Evolutionary conservation across 257 asterid species (phyloP).

Genomic region (Plantago elongata): DNA sequence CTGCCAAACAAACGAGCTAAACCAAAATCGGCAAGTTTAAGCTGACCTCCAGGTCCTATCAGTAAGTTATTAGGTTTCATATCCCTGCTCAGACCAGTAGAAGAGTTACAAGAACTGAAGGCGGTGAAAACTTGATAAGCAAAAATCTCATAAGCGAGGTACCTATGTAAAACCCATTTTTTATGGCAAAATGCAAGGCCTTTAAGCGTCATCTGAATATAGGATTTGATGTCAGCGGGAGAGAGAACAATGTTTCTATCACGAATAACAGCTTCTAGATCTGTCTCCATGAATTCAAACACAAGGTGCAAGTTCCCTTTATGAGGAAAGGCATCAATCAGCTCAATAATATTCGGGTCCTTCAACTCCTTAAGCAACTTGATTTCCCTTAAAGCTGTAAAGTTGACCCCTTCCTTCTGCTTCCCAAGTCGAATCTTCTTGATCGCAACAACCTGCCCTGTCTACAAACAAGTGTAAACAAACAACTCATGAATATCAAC

Average conservation of each 20-base stretch:
- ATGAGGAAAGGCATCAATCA: conserved; percentile 84
- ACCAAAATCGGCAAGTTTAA: conserved; percentile 96
- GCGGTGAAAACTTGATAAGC: conserved; percentile 15
- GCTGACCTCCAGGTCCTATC: conserved; percentile 88
- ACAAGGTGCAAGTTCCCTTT: conserved; percentile 96
- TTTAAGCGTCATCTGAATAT: conserved; percentile 87
- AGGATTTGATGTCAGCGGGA: conserved; percentile 91
- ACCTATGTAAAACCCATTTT: conserved; percentile 98
- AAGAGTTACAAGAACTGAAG: conserved; percentile 13
- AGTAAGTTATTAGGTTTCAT: conserved; percentile 97
- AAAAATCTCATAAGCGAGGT: conserved; percentile 17
- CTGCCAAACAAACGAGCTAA: conserved; percentile 96
- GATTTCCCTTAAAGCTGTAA: conserved; percentile 91
- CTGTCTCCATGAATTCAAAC: conserved; percentile 99
- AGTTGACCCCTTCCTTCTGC: conserved; percentile 96
- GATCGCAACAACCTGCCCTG: conserved; percentile 87
- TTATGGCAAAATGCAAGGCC: conserved; percentile 92
- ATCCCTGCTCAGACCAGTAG: conserved; percentile 52
- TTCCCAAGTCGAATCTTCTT: conserved; percentile 93
- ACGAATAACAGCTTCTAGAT: conserved; percentile 95
- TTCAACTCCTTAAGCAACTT: conserved; percentile 92
- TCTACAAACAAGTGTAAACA: conserved; percentile 41
- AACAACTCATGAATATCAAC: background rate
- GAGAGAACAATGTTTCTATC: conserved; percentile 87
- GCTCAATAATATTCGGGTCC: conserved; percentile 82